Evolutionary conservation across 305 asterid species (phyloP), one percentile per base, ranked within the genome.

Genomic region (Caryopteris hybrid): DNA sequence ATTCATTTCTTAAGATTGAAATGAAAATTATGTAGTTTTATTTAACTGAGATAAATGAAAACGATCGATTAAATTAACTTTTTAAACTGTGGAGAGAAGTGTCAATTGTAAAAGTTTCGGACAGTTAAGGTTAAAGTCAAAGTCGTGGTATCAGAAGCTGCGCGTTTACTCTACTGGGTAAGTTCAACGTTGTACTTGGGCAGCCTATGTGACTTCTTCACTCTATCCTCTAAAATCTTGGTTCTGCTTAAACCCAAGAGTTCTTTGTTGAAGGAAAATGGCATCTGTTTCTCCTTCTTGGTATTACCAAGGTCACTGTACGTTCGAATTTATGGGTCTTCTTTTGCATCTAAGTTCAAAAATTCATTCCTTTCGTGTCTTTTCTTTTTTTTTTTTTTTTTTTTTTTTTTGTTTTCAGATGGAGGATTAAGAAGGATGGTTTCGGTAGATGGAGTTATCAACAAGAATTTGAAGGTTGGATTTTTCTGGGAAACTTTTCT

Each of bases 371-470:
- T n/a, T n/a, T n/a, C n/a, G n/a, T n/a, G n/a, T n/a, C 36, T 31
- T 31, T 31, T 31, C 4, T 8, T 31, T 31, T 31, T 8, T 3
- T 5, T 9, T 0, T 6, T 36, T 36, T 12, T 2, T 16, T 47
- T 33, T 5, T 6, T 25, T 23, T 39, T 48, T 69, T 6, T 31
- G 48, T 51, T 69, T 76, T 66, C 83, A 83, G 89, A 80, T 78
- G 74, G 85, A 55, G 86, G 80, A 74, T 64, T 81, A 34, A 75
- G 84, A 77, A 71, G 67, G 63, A 50, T 64, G 69, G 78, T 61
- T 50, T 73, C 84, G 36, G 60, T 55, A 20, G 85, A 81, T 47
- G 77, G 82, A 56, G 75, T 56, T 64, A 65, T 63, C 50, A 9
- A 79, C 66, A 79, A 59, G 3, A 61, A 57, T 68, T 64, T 66